Evolutionary conservation across 345 rosid genomes (phyloP).

Genomic region (Hypericum androsaemum): DNA sequence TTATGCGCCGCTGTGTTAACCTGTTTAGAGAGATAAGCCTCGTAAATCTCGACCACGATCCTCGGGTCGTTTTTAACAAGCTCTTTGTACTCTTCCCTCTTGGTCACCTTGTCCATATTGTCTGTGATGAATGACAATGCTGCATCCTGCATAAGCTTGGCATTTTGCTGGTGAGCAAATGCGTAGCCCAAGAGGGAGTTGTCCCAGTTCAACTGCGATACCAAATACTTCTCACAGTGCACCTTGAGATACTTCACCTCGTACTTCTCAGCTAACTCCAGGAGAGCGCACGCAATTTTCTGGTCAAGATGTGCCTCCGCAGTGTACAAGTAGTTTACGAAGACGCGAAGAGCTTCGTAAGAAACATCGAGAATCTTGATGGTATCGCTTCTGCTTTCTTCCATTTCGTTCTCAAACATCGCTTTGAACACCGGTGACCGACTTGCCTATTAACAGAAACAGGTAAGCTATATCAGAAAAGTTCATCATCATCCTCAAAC

Average conservation of each 20-base stretch:
- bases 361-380: slow-evolving; percentile 65
- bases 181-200: slow-evolving; percentile 65
- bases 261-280: slow-evolving; percentile 76
- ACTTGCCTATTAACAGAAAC: slow-evolving; percentile 33
- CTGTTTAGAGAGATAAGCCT: slow-evolving; percentile 59
- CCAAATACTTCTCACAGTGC: slow-evolving; percentile 61
- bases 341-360: slow-evolving; percentile 53
- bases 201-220: slow-evolving; percentile 67
- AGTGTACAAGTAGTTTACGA: slow-evolving; percentile 59
- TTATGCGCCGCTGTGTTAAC: slow-evolving; percentile 58
- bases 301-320: slow-evolving; percentile 77
- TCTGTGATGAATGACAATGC: slow-evolving; percentile 54
- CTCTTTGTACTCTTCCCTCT: slow-evolving; percentile 55
- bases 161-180: slow-evolving; percentile 79
- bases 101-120: slow-evolving; percentile 72
- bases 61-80: slow-evolving; percentile 70
- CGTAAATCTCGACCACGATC: slow-evolving; percentile 68
- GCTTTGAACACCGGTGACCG: slow-evolving; percentile 85
- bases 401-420: slow-evolving; percentile 84
- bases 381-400: slow-evolving; percentile 72
- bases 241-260: slow-evolving; percentile 71
- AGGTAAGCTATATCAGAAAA: neutral
- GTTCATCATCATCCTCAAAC: neutral
- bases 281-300: slow-evolving; percentile 68
- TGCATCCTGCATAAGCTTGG: slow-evolving; percentile 54